phyloP scores from a whole-genome alignment of 345 rosid genomes.

The Eucalyptus cloeziana region DNA sequence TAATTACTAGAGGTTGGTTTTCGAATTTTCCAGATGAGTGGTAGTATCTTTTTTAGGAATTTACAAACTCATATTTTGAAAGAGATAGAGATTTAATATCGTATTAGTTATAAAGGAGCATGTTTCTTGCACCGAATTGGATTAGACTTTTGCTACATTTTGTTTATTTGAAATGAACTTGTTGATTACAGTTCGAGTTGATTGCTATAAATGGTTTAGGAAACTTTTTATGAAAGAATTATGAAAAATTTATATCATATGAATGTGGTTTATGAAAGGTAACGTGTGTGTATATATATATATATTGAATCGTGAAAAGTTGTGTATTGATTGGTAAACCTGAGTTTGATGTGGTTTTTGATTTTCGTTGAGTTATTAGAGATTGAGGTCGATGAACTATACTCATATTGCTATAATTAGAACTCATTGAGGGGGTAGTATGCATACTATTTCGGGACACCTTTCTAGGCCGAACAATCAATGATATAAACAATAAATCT shows the following conservation, averaged over 20 bases:
- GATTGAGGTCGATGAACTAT: not conserved
- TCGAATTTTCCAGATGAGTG: no score
- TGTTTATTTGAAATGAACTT: not conserved
- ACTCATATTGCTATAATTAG: no score
- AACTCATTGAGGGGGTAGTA: not conserved
- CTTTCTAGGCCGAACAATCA: accelerated
- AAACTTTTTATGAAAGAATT: no score
- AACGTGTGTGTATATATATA: no score
- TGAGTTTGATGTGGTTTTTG: not conserved
- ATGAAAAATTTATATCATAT: not conserved
- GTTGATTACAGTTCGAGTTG: not conserved
- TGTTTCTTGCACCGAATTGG: not conserved
- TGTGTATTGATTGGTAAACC: not conserved
- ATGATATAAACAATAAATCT: accelerated
- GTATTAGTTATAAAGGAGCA: not conserved
- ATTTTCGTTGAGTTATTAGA: not conserved
- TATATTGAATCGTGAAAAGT: not conserved
- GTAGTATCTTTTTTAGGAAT: not conserved
- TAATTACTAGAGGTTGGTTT: not conserved
- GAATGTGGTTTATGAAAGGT: not conserved
- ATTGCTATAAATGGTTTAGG: accelerated
- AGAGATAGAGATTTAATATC: not conserved
- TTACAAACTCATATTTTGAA: not conserved
- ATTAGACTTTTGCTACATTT: not conserved
- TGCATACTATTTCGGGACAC: not conserved